Percentiles rank a stretch among this genome's conserved stretches.
phyloP scores from a whole-genome alignment of 1,284 basidiomycete species.

The Golubevia pallescens region DNA sequence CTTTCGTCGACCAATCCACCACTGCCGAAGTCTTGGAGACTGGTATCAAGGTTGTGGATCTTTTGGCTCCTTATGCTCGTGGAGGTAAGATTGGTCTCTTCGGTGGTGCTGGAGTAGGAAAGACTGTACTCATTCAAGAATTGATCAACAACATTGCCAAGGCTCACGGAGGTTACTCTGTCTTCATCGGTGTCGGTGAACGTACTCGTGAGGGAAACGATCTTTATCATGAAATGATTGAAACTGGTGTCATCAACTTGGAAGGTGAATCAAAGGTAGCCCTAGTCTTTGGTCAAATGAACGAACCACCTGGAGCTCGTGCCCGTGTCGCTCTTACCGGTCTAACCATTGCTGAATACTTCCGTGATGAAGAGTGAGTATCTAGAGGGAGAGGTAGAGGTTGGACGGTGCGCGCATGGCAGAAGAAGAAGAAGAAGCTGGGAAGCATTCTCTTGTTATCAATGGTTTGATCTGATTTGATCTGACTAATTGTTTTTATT shows the following conservation, averaged over 20 bases:
- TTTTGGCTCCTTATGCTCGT: constrained; percentile 98
- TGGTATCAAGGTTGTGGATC: constrained; percentile 99
- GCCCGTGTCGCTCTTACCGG: constrained; percentile 99
- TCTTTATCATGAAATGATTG: constrained; percentile 99
- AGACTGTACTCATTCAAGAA: constrained; percentile 97
- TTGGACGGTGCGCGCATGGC: not conserved
- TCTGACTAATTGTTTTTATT: too few species aligned
- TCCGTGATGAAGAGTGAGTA: constrained; percentile 91
- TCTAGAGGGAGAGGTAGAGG: not conserved
- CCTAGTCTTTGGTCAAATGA: constrained; percentile 99
- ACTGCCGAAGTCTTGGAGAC: constrained; percentile 98
- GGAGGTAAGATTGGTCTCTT: constrained; percentile 99
- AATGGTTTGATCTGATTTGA: too few species aligned
- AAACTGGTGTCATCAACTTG: constrained; percentile 97
- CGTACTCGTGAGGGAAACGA: constrained; percentile 99
- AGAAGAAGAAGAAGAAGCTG: not conserved
- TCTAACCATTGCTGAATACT: constrained; percentile 98
- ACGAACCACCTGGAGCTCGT: constrained; percentile 99
- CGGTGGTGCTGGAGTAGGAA: constrained; percentile 99
- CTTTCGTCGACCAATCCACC: constrained; percentile 97
- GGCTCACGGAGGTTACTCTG: constrained; percentile 99
- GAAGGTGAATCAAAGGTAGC: constrained; percentile 99
- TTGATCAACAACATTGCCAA: constrained; percentile 99
- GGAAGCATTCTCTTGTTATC: constrained; percentile 1
- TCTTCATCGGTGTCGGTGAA: constrained; percentile 99